Evolutionary conservation across 192 early-diverging fungal species (phyloP).

Genomic region (Coemansia aciculifera): DNA sequence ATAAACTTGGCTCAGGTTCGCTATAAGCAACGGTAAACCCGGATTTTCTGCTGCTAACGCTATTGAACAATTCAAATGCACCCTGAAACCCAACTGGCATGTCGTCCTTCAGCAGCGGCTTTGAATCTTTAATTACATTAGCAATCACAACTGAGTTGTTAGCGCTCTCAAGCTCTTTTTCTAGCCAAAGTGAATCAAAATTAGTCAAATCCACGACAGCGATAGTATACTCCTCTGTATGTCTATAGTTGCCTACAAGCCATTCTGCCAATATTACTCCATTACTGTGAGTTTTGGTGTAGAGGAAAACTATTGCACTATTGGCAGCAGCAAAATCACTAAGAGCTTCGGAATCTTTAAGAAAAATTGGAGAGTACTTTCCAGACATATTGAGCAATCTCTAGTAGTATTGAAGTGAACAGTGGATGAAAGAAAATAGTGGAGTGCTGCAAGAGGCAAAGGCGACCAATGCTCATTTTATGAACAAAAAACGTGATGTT

Average conservation of each 20-base stretch:
- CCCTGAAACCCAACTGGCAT: not conserved
- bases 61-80: not conserved
- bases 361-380: not conserved
- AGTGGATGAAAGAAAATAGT: not conserved
- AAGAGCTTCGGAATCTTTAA: not conserved
- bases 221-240: not conserved
- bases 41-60: too few species aligned
- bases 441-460: not conserved
- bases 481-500: too few species aligned
- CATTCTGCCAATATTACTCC: not conserved
- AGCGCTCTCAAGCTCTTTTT: not conserved
- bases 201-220: not conserved
- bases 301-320: not conserved
- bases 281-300: not conserved
- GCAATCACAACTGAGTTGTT: not conserved
- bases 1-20: not conserved
- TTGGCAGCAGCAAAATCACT: not conserved
- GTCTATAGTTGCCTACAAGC: not conserved
- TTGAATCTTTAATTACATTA: not conserved
- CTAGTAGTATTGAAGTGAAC: not conserved
- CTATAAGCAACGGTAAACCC: not conserved
- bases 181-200: not conserved
- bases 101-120: not conserved
- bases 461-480: not conserved
- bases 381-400: not conserved